Conservation (phyloP, 805 yeast species). For the Ogataea salicorniae region DNA sequence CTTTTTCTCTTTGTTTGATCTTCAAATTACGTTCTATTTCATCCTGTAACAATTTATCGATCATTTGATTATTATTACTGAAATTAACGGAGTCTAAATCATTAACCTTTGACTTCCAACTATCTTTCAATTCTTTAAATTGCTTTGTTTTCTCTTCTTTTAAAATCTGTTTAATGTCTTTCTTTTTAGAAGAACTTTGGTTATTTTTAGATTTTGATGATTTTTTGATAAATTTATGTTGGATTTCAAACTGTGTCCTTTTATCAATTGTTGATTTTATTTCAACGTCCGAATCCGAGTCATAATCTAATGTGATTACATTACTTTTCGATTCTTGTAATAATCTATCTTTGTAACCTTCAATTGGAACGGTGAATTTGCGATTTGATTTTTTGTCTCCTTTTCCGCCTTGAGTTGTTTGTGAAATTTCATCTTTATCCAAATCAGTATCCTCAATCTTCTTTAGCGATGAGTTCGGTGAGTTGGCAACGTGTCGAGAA, state of each 20-base stretch:
- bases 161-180: constrained; percentile 3
- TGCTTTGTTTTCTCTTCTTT: constrained; percentile 15
- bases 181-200: constrained; percentile 12
- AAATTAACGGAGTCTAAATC: not conserved
- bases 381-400: not conserved
- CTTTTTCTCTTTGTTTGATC: constrained; percentile 13
- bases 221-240: constrained; percentile 7
- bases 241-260: not conserved
- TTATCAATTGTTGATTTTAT: constrained; percentile 2
- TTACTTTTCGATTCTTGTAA: not conserved
- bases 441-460: not conserved
- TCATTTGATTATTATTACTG: constrained; percentile 13
- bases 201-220: constrained; percentile 11
- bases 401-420: no score
- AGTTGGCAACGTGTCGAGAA: not conserved
- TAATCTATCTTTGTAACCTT: not conserved
- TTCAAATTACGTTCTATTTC: constrained; percentile 16
- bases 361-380: not conserved
- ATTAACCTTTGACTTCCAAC: constrained; percentile 9
- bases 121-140: constrained; percentile 7
- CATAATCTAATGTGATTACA: constrained; percentile 1
- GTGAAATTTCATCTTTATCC: no score
- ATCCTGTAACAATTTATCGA: constrained; percentile 20
- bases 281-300: constrained; percentile 8
- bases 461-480: not conserved